Base-by-base conservation (phyloP, 495 filamentous ascomycete species). In the Penicillium fimorum region DNA sequence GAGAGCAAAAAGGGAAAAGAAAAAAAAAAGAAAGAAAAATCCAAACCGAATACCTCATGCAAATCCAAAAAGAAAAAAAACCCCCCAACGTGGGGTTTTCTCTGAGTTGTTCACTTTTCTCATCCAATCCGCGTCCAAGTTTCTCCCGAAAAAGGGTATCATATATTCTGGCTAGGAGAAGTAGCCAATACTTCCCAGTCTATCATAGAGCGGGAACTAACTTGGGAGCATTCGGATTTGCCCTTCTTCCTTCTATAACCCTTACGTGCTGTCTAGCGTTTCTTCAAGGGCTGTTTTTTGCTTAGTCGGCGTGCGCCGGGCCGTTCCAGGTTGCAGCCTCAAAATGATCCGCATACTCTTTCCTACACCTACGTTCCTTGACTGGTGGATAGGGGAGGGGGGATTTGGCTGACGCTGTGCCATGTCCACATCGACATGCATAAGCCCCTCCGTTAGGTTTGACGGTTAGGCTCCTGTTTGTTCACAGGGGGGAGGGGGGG, bases 301-400 rank as follows among this genome's bases (percentile, higher is more conserved):
- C 50, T 68, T 64, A 69, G 67, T 72, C 69, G 70, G 65, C 70
- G 74, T 78, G 74, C 76, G 72, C 68, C 76, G 76, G 76, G 64
- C 76, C 76, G 76, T 75, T 72, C 76, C 76, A 73, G 73, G 70
- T 75, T 77, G 76, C 76, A 79, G 76, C 73, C 76, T 76, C 74
- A 72, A 64, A 67, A 76, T 77, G 74, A 76, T 77, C 73, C 74
- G 76, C 76, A 77, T 69, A 59, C 71, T 68, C 62, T 66, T 67
- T 22, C 22, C 66, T 70, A 69, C 37, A 27, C 64, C 64, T 55
- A 60, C 62, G 58, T 47, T 66, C 62, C 64, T 69, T 69, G 57
- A 73, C 65, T 73, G 71, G 72, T 70, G 67, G 68, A 69, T 65
- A 64, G 65, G 60, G 58, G 58, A 63, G 68, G 67, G 68, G 58